Conservation (phyloP, 257 asterid genomes). For the Penstemon davidsonii region DNA sequence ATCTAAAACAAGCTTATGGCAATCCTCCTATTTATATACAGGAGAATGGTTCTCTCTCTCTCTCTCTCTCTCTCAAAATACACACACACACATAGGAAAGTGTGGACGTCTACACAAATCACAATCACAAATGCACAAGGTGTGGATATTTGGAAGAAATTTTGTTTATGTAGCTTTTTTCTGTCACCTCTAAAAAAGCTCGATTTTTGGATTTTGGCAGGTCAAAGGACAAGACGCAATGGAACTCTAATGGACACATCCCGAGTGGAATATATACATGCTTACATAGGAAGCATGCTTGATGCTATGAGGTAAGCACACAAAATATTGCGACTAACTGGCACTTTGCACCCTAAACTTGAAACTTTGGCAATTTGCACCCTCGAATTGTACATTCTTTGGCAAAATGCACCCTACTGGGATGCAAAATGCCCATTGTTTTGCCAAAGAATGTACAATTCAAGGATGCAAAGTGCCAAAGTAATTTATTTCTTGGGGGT, state of each 20-base stretch:
- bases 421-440: too few species aligned
- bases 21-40: conserved; percentile 59
- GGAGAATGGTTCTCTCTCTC: conserved; percentile 49
- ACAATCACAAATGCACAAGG: neutral
- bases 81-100: neutral
- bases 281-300: conserved; percentile 48
- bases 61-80: neutral
- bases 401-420: too few species aligned
- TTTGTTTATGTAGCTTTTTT: too few species aligned
- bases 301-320: conserved; percentile 49
- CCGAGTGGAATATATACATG: conserved; percentile 44
- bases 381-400: too few species aligned
- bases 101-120: too few species aligned
- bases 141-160: neutral
- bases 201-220: conserved; percentile 28
- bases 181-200: neutral
- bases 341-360: too few species aligned
- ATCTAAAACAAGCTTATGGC: conserved; percentile 47
- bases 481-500: too few species aligned
- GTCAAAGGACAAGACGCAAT: conserved; percentile 42
- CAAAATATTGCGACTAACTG: too few species aligned
- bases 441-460: too few species aligned
- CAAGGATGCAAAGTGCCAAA: too few species aligned
- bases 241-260: conserved; percentile 42
- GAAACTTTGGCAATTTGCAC: too few species aligned